Percentiles rank a stretch among this genome's conserved stretches.
Evolutionary conservation across 2,329 filamentous ascomycete genomes (phyloP).

Genomic region (Diaporthe capsici): DNA sequence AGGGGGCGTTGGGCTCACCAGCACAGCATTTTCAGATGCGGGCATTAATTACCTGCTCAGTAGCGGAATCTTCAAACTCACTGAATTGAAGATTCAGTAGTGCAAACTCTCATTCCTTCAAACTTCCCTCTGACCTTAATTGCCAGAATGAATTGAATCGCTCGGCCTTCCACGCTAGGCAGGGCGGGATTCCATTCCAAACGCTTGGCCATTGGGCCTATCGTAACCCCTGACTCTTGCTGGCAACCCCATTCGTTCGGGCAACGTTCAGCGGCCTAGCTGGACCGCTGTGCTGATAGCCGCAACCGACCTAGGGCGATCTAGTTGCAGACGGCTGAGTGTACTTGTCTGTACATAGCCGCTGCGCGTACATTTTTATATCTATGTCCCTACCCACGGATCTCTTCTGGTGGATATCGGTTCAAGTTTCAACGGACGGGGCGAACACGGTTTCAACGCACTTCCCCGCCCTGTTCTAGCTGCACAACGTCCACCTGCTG

Average conservation of each 20-base stretch:
- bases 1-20: too few relatives aligned
- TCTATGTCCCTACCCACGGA: not conserved
- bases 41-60: too few relatives aligned
- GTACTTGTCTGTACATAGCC: not conserved
- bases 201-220: not conserved
- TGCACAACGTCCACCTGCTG: slow-evolving; percentile 16
- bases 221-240: not conserved
- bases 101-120: too few relatives aligned
- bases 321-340: not conserved
- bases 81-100: too few relatives aligned
- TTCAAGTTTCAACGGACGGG: not conserved
- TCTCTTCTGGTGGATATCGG: not conserved
- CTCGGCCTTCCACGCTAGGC: too few relatives aligned
- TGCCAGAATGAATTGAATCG: too few relatives aligned
- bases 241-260: not conserved
- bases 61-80: too few relatives aligned
- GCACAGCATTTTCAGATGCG: too few relatives aligned
- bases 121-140: too few relatives aligned
- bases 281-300: not conserved
- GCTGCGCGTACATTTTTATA: not conserved
- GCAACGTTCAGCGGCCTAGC: not conserved
- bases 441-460: not conserved
- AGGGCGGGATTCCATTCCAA: not conserved
- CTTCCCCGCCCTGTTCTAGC: not conserved
- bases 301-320: slow-evolving; percentile 1